Percentiles rank a stretch among this genome's conserved stretches.
phyloP scores from a whole-genome alignment of 345 rosid species.

The Passiflora organensis region DNA sequence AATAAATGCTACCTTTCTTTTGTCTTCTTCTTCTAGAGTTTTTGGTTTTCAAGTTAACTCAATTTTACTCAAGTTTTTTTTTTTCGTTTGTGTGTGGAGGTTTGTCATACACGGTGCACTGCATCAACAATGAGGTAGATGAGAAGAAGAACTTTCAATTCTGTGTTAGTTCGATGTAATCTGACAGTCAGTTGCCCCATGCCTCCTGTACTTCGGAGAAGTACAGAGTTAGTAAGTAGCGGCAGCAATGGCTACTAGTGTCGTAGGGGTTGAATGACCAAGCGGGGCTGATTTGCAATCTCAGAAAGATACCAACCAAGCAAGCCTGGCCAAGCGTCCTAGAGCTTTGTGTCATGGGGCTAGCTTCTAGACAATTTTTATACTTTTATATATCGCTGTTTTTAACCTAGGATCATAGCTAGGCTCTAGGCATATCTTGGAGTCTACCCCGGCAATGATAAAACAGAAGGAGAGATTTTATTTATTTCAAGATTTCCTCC shows the following conservation, averaged over 20 bases:
- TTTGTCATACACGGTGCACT: too few species aligned
- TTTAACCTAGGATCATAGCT: constrained; percentile 17
- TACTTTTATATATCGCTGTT: background rate
- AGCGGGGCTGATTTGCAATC: background rate
- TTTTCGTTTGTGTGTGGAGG: too few species aligned
- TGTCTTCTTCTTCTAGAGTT: too few species aligned
- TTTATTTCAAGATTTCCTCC: constrained; percentile 16
- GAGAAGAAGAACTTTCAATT: constrained; percentile 1
- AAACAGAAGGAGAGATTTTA: constrained; percentile 1
- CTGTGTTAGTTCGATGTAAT: background rate
- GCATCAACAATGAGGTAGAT: too few species aligned
- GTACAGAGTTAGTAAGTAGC: background rate
- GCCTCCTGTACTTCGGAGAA: background rate
- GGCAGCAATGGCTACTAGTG: background rate
- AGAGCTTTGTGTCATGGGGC: constrained; percentile 35
- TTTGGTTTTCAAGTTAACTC: too few species aligned
- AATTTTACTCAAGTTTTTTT: too few species aligned
- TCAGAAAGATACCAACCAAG: background rate
- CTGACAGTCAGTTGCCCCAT: too few species aligned
- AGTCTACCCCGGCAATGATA: constrained; percentile 14
- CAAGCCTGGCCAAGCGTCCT: background rate
- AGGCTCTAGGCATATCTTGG: constrained; percentile 10
- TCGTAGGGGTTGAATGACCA: background rate
- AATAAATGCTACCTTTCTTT: too few species aligned
- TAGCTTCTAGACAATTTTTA: background rate